Evolutionary conservation across 495 filamentous ascomycete genomes (phyloP), one percentile per base, ranked within the genome.

Genomic region (Peziza echinospora): DNA sequence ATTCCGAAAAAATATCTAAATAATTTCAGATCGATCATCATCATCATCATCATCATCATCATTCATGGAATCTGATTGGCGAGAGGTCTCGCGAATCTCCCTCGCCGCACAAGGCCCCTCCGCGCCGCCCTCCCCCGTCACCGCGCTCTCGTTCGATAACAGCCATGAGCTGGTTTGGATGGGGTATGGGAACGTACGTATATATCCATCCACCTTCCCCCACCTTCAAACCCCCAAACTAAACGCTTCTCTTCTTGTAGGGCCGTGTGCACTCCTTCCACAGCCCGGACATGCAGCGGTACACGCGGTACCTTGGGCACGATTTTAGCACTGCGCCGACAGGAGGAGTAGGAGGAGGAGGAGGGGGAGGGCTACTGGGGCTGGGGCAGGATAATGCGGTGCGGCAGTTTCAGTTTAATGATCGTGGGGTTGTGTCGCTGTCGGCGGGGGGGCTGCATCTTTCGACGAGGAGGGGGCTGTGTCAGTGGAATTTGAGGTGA

Each of bases 81-180:
- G 58, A 41, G 56, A 59, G 50, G 56, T 59, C 42, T 24, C 16
- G 25, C n/a, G 39, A 39, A 21, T 49, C 34, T 21, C 53, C 54
- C 43, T 47, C 30, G 24, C 52, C 44, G 21, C 42, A 54, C 13
- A 47, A 49, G 42, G 49, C 52, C 39, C 47, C 49, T 37, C 47
- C n/a, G 28, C 17, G 17, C 26, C 5, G 13, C 43, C 21, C 24
- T 45, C 43, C 11, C 41, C 54, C 49, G 22, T 52, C 22, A 43
- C 54, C 28, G 46, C 53, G 22, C 24, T 92, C 50, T 78, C 82
- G 21, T 96, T 96, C 58, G 89, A 99, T 58, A 77, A 77, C 48
- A 67, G 71, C 39, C 76, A 87, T 59, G 89, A 96, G 61, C 71
- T 96, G 24, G 60, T 96, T 50, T 97, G 91, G 89, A 71, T 75